Conservation (phyloP, 2,329 filamentous ascomycete genomes). For the Davidsoniella eucalypti region DNA sequence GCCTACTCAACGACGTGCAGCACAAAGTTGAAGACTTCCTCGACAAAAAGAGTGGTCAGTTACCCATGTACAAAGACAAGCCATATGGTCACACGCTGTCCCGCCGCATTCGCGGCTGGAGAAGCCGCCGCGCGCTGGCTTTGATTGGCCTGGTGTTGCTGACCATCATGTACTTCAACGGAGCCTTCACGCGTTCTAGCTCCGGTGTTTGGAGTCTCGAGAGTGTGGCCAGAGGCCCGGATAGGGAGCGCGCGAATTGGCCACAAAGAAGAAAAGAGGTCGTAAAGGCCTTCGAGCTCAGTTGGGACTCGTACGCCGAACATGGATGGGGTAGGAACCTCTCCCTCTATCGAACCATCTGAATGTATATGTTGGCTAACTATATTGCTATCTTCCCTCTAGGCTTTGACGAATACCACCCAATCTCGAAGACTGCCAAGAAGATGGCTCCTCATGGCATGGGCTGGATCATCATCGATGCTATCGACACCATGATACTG, state of each 20-base stretch:
- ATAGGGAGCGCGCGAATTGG: conserved; percentile 48
- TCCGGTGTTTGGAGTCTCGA: conserved; percentile 41
- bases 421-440: conserved; percentile 58
- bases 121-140: conserved; percentile 39
- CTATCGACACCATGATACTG: conserved; percentile 88
- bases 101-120: conserved; percentile 40
- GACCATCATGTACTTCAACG: conserved; percentile 51
- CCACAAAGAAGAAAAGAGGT: conserved; percentile 60
- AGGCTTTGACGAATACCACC: conserved; percentile 78
- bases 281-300: conserved; percentile 75
- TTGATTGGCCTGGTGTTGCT: conserved; percentile 37
- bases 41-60: conserved; percentile 30
- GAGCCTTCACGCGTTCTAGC: conserved; percentile 33
- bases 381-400: conserved; percentile 2
- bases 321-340: conserved; percentile 71
- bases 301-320: conserved; percentile 83
- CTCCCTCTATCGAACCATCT: too few relatives aligned
- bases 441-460: conserved; percentile 81
- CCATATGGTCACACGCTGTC: conserved; percentile 48
- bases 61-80: conserved; percentile 99
- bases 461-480: conserved; percentile 96
- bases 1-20: conserved; percentile 36
- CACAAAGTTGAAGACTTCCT: conserved; percentile 50
- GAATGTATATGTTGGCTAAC: conserved; percentile 16
- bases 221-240: conserved; percentile 27